Evolutionary conservation across 169 alveolate genomes (phyloP).

Genomic region (Cryptosporidium parvum): DNA sequence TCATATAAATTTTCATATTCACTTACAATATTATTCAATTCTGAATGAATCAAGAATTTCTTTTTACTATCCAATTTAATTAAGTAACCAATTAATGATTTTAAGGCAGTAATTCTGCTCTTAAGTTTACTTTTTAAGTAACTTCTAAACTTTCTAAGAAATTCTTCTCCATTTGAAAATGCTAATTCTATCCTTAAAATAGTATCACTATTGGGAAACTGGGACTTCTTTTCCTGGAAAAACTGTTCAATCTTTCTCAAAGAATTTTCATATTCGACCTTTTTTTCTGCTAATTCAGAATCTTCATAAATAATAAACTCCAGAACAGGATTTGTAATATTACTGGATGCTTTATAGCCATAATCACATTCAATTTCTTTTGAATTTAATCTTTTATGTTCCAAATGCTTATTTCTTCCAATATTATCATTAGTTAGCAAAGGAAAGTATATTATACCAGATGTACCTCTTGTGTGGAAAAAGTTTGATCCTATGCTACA

Average conservation of each 20-base stretch:
- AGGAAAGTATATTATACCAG: conserved; percentile 58
- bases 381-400: conserved; percentile 17
- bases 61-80: not conserved
- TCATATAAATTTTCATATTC: conserved; percentile 10
- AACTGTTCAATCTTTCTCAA: not conserved
- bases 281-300: not conserved
- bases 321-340: not conserved
- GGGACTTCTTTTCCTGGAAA: conserved; percentile 14
- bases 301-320: conserved; percentile 14
- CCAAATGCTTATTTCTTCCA: conserved; percentile 12
- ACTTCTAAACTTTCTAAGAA: conserved; percentile 6
- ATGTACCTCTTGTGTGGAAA: conserved; percentile 48
- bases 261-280: conserved; percentile 4
- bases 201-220: conserved; percentile 47
- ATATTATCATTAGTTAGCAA: conserved; percentile 4
- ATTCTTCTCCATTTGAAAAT: not conserved
- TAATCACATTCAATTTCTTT: not conserved
- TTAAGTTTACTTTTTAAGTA: conserved; percentile 7
- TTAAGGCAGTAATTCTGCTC: conserved; percentile 17
- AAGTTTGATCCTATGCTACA: conserved; percentile 9
- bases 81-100: conserved; percentile 4
- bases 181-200: conserved; percentile 28
- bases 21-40: not conserved
- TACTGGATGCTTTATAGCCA: not conserved
- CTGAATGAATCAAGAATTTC: not conserved